Evolutionary conservation across 108 stramenopile species (phyloP), one percentile per base, ranked within the genome.

Genomic region (Chaetoceros muelleri): DNA sequence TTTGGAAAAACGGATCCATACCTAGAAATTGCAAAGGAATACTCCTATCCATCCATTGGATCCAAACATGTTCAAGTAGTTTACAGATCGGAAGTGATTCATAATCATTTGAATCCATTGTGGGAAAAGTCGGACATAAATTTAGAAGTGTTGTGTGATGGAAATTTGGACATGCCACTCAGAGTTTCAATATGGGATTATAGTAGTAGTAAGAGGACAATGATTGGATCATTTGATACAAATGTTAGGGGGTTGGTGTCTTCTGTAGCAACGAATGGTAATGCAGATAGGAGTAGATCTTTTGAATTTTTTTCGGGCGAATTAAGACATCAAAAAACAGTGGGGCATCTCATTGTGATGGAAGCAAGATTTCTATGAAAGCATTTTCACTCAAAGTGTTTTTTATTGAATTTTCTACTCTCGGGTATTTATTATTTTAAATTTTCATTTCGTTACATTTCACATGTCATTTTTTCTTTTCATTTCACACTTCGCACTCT

Each of bases 61-160:
- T 21, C 20, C 5, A 49, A 25, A 3, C 1, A 52, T 22, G 17
- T 17, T 23, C 24, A 52, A 17, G 2, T 24, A 17, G 50, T 52
- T 3, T 52, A 52, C 50, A 52, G 25, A 52, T 52, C 50, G 50
- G 50, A 52, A 52, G 50, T 52, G 24, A 24, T 52, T 24, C 2
- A 24, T 2, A 3, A 52, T 52, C 25, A 3, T 22, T 3, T 52
- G 50, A 25, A 52, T 52, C 50, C 50, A 18, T 17, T 25, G 24
- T 52, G 20, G 20, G 10, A 52, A 24, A 22, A 17, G 20, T 20
- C 24, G 1, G 1, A 1, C 3, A 23, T 52, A 2, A 25, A 22
- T 24, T 2, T 52, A 24, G 25, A 52, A 25, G 23, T 17, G 17
- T 52, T 52, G 50, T 25, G 24, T 3, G 25, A 52, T 52, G 50